phyloP scores from a whole-genome alignment of 257 asterid genomes.

The Salvia rosmarinus region DNA sequence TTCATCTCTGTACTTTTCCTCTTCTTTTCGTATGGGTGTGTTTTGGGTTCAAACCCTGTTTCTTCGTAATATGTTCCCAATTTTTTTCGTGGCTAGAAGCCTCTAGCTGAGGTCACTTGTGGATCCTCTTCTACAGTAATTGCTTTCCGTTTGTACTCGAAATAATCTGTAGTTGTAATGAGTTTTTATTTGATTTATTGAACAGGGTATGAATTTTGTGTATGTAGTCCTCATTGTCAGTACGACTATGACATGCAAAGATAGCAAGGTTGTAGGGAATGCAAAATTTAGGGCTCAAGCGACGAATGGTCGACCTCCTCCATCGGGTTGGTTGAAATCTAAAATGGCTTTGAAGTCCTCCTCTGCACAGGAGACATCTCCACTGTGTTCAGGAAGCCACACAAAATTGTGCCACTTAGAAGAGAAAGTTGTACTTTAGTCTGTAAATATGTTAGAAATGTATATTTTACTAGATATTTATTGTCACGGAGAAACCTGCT shows the following conservation, averaged over 20 bases:
- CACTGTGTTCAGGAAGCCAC: not conserved
- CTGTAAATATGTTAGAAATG: not conserved
- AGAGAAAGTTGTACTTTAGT: not conserved
- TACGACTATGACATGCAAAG: slow-evolving; percentile 36
- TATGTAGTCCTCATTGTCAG: slow-evolving; percentile 38
- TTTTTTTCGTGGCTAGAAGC: not conserved
- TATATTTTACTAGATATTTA: not conserved
- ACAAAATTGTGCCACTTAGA: not conserved
- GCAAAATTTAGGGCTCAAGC: not conserved
- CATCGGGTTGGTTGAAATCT: not conserved
- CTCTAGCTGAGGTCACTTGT: not conserved
- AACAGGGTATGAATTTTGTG: slow-evolving; percentile 42
- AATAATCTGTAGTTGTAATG: not conserved
- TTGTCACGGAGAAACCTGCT: no score
- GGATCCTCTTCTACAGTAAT: not conserved
- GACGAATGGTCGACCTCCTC: not conserved
- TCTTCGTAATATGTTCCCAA: not conserved
- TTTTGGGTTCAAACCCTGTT: not conserved
- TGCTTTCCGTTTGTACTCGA: not conserved
- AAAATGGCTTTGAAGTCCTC: not conserved
- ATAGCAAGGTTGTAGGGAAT: slow-evolving; percentile 1
- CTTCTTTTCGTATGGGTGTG: not conserved
- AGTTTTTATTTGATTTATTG: slow-evolving; percentile 31
- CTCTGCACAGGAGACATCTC: not conserved
- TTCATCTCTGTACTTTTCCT: not conserved